These are phyloP conservation scores for Hypoxylon rubiginosum DNA, from an alignment of 2,329 filamentous ascomycete genomes.

Conservation along the genomic window DNA sequence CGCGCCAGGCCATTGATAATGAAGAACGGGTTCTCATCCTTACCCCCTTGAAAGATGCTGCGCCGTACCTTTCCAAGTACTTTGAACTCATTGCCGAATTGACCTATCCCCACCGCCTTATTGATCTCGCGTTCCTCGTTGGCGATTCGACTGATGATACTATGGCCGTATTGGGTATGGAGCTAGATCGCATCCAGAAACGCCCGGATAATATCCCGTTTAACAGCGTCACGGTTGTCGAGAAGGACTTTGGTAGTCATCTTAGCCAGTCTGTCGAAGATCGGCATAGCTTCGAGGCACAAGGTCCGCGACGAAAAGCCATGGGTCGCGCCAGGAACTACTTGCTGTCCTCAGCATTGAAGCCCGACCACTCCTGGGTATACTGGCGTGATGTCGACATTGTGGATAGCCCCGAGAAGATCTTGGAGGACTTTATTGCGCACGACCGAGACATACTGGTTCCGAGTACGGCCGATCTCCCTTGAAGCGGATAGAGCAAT, in stretches of 20 bases:
- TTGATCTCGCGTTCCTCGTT: conserved; percentile 94
- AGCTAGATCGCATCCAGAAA: conserved; percentile 89
- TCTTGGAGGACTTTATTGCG: conserved; percentile 94
- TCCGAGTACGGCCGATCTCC: conserved; percentile 76
- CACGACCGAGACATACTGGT: conserved; percentile 95
- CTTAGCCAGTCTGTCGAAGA: conserved; percentile 85
- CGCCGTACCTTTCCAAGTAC: conserved; percentile 85
- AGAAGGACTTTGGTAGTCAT: conserved; percentile 88
- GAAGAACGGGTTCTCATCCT: conserved; percentile 91
- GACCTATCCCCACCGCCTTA: conserved; percentile 93
- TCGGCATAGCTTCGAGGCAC: conserved; percentile 86
- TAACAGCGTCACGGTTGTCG: conserved; percentile 83
- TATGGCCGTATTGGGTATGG: conserved; percentile 83
- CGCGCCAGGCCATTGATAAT: conserved; percentile 81
- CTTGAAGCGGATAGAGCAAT: neutral
- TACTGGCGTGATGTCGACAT: conserved; percentile 99
- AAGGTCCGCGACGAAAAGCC: conserved; percentile 89
- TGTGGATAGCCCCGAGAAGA: conserved; percentile 85
- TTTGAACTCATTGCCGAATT: conserved; percentile 92
- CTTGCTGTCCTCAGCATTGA: conserved; percentile 84
- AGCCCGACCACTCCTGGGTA: conserved; percentile 96
- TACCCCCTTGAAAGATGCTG: conserved; percentile 92
- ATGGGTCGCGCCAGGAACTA: conserved; percentile 95
- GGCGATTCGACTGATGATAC: conserved; percentile 94
- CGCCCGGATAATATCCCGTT: conserved; percentile 85